phyloP scores from a whole-genome alignment of 345 rosid genomes.

The Hibiscus tridactylites region DNA sequence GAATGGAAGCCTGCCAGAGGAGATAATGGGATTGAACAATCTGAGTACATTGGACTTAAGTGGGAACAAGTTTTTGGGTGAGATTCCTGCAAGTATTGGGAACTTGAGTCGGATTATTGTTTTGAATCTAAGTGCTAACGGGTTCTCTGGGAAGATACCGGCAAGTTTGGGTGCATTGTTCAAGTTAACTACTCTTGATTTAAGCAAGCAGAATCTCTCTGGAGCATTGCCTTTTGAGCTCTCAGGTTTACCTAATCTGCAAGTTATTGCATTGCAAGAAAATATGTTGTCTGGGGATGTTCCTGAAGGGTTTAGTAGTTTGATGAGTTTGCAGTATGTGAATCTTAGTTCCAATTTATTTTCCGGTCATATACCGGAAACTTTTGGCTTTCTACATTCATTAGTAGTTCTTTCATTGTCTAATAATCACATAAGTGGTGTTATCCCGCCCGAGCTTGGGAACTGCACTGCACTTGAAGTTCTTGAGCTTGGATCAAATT shows the following conservation, averaged over 20 bases:
- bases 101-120: slow-evolving; percentile 38
- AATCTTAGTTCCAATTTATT: slow-evolving; percentile 69
- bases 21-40: slow-evolving; percentile 45
- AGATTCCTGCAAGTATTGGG: slow-evolving; percentile 47
- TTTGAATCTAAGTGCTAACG: slow-evolving; percentile 55
- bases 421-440: slow-evolving; percentile 53
- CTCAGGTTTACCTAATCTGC: slow-evolving; percentile 76
- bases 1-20: slow-evolving; percentile 58
- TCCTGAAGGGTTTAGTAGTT: slow-evolving; percentile 90
- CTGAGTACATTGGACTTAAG: slow-evolving; percentile 68
- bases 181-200: slow-evolving; percentile 43
- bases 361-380: slow-evolving; percentile 58
- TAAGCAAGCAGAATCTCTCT: slow-evolving; percentile 59
- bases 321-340: slow-evolving; percentile 55
- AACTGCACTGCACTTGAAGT: slow-evolving; percentile 78
- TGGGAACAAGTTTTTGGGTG: slow-evolving; percentile 49
- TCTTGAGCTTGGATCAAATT: slow-evolving; percentile 62
- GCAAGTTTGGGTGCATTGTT: slow-evolving; percentile 40
- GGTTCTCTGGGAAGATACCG: slow-evolving; percentile 53
- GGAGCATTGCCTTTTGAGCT: slow-evolving; percentile 73
- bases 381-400: slow-evolving; percentile 67
- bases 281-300: slow-evolving; percentile 62
- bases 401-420: slow-evolving; percentile 64
- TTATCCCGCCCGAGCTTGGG: slow-evolving; percentile 64
- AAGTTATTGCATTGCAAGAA: slow-evolving; percentile 76